Evolutionary conservation across 805 yeast species (phyloP), one percentile per base, ranked within the genome.

Genomic region (Wickerhamomyces sydowiorum): DNA sequence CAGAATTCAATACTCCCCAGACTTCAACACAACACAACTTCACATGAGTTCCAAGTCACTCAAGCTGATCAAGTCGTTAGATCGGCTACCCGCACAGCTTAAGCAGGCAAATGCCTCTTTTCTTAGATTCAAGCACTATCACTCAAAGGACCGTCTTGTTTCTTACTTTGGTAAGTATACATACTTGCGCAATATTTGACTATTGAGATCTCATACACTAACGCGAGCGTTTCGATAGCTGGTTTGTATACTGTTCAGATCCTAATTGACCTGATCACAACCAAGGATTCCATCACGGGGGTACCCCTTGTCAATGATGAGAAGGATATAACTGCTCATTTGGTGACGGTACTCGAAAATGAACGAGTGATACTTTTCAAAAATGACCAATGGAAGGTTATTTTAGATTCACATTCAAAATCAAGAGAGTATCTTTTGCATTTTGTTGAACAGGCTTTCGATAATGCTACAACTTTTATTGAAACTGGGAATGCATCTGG

Each of bases 381-480:
- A 15, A 28, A 39, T 34, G 23, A 30, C 3, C 12, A 30, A 13
- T 13, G 15, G 6, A 6, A 15, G 6, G 42, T 35, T 7, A 46
- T 46, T 6, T 8, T 42, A 2, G 18, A 31, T 7, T 36, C 45
- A 13, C 15, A n/a, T 6, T 23, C 15, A 24, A 48, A 37, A 19
- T 43, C 48, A 1, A 43, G 53, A 19, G 48, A 50, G 31, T 47
- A 39, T 17, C n/a, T 50, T 12, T 31, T 50, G 4, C 30, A 36
- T 6, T 24, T 35, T 13, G 12, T 38, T 5, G 33, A 25, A 15
- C 17, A n/a, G 5, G 10, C 30, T 23, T 19, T 24, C 40, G 39
- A 32, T 21, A 19, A 12, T n/a, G 25, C 37, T 36, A 4, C 25
- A 9, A 9, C 17, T 36, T 23, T 37, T 17, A 38, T 32, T 12